phyloP scores from a whole-genome alignment of 805 yeast genomes.

The Saturnispora dispora region DNA sequence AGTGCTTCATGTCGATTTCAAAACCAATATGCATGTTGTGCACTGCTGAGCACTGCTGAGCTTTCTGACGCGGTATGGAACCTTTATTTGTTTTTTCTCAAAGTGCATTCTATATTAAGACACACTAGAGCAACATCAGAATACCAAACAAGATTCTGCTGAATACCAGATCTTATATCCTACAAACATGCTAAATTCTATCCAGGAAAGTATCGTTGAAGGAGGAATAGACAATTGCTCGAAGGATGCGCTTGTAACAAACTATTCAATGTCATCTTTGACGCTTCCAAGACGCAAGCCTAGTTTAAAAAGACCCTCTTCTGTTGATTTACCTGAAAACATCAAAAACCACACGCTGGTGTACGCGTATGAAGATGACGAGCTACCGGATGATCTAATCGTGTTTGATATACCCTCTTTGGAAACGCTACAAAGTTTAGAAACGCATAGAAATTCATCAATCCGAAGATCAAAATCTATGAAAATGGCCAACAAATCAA shows the following conservation, averaged over 20 bases:
- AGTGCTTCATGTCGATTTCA: not conserved
- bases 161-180: not conserved
- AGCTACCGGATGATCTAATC: conserved; percentile 42
- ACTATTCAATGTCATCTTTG: not conserved
- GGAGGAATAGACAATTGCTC: conserved; percentile 1
- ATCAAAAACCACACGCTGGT: conserved; percentile 15
- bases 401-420: conserved; percentile 61
- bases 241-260: not conserved
- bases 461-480: conserved; percentile 8
- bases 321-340: conserved; percentile 5
- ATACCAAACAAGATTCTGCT: not conserved
- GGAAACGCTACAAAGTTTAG: conserved; percentile 37
- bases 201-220: conserved; percentile 1
- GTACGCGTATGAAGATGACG: conserved; percentile 42
- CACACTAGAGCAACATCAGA: not conserved
- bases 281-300: not conserved
- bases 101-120: not conserved
- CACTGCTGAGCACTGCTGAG: not conserved
- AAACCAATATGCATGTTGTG: not conserved
- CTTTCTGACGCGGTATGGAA: not conserved
- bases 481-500: conserved; percentile 2
- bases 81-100: not conserved
- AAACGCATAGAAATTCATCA: conserved; percentile 25
- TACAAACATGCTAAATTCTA: conserved; percentile 3
- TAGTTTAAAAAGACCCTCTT: not conserved